phyloP scores from a whole-genome alignment of 106 monocot genomes.

The Vanilla planifolia region DNA sequence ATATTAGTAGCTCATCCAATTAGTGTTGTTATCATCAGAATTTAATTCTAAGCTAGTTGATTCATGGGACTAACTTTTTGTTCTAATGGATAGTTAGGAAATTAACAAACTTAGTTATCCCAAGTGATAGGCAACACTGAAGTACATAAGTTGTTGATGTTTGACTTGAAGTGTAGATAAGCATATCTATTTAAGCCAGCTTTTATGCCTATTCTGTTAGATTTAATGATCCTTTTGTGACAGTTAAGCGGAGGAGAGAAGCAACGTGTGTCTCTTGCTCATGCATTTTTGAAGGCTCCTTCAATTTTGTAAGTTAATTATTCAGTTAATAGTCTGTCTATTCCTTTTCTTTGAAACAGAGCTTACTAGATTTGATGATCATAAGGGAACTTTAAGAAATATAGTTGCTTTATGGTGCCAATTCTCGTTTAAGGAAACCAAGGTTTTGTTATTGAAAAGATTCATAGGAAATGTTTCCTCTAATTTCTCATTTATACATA shows the following conservation, averaged over 20 bases:
- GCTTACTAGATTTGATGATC: not conserved
- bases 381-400: not conserved
- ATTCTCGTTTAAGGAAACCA: not conserved
- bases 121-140: too few species aligned
- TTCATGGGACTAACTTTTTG: too few species aligned
- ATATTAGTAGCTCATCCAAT: too few species aligned
- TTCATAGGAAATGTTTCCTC: not conserved
- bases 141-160: too few species aligned
- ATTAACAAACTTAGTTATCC: too few species aligned
- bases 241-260: slow-evolving; percentile 99
- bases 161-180: too few species aligned
- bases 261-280: slow-evolving; percentile 96
- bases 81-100: too few species aligned
- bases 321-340: not conserved
- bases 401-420: not conserved
- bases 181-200: not conserved
- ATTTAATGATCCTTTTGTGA: not conserved
- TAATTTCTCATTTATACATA: not conserved
- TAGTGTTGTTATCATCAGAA: too few species aligned
- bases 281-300: slow-evolving; percentile 89
- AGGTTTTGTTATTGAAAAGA: not conserved
- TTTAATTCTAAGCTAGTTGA: too few species aligned
- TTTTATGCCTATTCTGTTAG: not conserved
- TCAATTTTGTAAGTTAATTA: slow-evolving; percentile 72
- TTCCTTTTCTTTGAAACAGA: not conserved